Conservation (phyloP, 495 filamentous ascomycete genomes). For the Glarea lozoyensis region DNA sequence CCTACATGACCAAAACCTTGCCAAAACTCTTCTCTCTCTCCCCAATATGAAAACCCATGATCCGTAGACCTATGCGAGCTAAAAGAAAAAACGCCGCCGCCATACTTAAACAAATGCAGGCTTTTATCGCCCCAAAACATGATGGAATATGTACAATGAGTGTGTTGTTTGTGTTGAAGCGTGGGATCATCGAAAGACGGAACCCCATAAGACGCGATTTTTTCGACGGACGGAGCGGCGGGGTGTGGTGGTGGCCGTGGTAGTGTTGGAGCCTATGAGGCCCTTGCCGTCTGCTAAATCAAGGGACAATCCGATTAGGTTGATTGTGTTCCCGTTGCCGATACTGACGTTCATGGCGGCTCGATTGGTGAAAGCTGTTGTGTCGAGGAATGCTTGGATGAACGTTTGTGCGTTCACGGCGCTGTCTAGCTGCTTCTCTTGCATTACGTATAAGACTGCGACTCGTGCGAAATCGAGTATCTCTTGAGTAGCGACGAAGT, state of each 20-base stretch:
- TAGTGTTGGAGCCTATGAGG: background rate
- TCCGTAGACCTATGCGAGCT: background rate
- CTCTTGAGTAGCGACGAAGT: conserved; percentile 36
- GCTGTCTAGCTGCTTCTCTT: conserved; percentile 37
- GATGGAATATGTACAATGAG: background rate
- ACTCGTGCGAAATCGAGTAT: conserved; percentile 60
- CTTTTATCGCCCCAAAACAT: too few species aligned
- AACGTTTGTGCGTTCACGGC: conserved; percentile 48
- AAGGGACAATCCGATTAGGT: conserved; percentile 34
- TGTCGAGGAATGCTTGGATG: conserved; percentile 34
- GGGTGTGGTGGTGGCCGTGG: background rate
- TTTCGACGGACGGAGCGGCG: background rate
- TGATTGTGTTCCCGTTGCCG: conserved; percentile 33
- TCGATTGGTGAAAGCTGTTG: conserved; percentile 32
- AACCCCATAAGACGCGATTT: background rate
- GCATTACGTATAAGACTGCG: conserved; percentile 52
- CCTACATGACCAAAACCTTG: conserved; percentile 2
- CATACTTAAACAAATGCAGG: too few species aligned
- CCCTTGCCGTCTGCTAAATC: conserved; percentile 28
- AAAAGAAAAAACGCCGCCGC: background rate
- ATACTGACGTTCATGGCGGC: conserved; percentile 23
- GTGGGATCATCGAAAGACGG: too few species aligned
- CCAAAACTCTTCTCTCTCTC: background rate
- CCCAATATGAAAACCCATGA: conserved; percentile 1
- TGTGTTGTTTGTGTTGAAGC: background rate